Conservation (phyloP, 2,329 filamentous ascomycete species). For the Phaeosphaeriaceae sp. region DNA sequence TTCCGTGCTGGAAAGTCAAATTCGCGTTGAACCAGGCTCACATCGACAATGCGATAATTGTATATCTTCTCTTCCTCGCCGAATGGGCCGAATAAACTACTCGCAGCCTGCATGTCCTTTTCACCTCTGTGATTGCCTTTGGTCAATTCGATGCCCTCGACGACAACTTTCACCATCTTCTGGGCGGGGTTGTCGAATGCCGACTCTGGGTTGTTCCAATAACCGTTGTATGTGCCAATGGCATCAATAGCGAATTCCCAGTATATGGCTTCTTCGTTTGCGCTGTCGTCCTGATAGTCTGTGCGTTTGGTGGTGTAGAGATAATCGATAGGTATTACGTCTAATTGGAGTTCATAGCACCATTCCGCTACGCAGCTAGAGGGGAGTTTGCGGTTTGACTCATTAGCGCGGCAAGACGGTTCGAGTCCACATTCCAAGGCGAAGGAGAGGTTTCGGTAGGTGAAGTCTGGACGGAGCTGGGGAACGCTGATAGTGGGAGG, state of each 20-base stretch:
- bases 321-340: conserved; percentile 24
- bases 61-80: conserved; percentile 24
- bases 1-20: conserved; percentile 23
- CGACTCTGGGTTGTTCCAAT: conserved; percentile 15
- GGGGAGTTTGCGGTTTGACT: conserved; percentile 2
- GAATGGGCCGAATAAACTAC: conserved; percentile 25
- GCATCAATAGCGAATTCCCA: conserved; percentile 42
- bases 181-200: conserved; percentile 30
- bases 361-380: conserved; percentile 13
- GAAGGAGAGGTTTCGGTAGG: conserved; percentile 30
- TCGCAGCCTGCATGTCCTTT: conserved; percentile 15
- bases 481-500: conserved; percentile 27
- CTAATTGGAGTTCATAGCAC: conserved; percentile 25
- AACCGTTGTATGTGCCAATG: conserved; percentile 27
- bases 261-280: conserved; percentile 19
- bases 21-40: conserved; percentile 30
- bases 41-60: conserved; percentile 30
- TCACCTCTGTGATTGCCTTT: conserved; percentile 9
- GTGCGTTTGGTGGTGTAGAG: conserved; percentile 26
- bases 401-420: conserved; percentile 25
- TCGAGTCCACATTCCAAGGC: conserved; percentile 25
- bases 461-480: conserved; percentile 29
- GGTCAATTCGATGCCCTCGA: conserved; percentile 26
- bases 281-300: conserved; percentile 12
- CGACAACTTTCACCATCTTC: conserved; percentile 33